A percentile compares a stretch with the other conserved stretches of the same genome.
Conservation (phyloP, 768 basidiomycete genomes). For the Termitomyces sp. region DNA sequence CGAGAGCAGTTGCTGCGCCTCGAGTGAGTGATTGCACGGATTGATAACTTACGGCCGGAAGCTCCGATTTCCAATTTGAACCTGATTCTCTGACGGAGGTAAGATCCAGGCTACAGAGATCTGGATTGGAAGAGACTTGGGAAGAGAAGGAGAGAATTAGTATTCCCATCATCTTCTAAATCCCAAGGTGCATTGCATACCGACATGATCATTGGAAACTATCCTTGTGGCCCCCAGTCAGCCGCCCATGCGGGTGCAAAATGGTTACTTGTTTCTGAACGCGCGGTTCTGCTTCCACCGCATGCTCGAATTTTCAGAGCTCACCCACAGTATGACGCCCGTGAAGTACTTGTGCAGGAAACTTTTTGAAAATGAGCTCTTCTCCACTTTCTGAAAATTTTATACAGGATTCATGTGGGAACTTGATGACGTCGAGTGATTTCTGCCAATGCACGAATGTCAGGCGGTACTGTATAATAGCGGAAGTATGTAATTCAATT, state of each 20-base stretch:
- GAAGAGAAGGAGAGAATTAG: background rate
- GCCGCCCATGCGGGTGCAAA: background rate
- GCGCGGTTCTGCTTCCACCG: background rate
- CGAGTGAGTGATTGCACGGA: background rate
- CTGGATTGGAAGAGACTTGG: background rate
- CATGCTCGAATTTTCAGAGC: background rate
- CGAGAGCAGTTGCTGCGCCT: too few species aligned
- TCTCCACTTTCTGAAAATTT: background rate
- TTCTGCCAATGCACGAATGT: background rate
- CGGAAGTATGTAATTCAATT: too few species aligned
- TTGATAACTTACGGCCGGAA: too few species aligned
- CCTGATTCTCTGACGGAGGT: background rate
- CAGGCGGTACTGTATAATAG: background rate
- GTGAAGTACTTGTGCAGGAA: too few species aligned
- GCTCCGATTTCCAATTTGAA: background rate
- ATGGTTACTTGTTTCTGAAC: background rate
- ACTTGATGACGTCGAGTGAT: background rate
- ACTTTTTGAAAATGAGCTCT: background rate
- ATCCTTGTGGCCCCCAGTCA: background rate
- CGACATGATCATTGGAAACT: too few species aligned
- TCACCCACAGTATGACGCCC: background rate
- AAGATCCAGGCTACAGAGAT: background rate
- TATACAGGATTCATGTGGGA: background rate
- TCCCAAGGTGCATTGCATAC: background rate
- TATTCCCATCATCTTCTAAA: background rate